Conservation (phyloP, 169 alveolate species). For the Eimeria maxima region DNA sequence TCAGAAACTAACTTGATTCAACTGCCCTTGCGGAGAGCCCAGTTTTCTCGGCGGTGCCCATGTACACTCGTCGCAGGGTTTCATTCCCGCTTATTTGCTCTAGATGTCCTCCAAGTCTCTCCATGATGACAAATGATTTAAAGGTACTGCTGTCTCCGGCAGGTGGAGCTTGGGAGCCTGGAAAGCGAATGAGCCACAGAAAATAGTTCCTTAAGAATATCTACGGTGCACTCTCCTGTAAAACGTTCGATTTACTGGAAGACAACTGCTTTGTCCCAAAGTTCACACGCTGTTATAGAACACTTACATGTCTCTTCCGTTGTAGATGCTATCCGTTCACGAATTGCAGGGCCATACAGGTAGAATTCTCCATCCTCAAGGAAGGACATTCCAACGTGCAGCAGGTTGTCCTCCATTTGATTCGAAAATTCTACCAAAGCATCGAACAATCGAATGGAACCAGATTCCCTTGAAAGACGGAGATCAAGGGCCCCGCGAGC, state of each 20-base stretch:
- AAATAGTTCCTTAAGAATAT: not conserved
- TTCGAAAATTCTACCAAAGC: not conserved
- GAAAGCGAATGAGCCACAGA: not conserved
- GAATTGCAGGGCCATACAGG: slow-evolving; percentile 56
- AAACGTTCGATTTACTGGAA: not conserved
- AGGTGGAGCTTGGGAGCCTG: slow-evolving; percentile 34
- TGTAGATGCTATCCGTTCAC: slow-evolving; percentile 11
- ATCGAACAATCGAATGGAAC: not conserved
- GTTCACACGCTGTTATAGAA: not conserved
- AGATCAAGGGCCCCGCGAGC: slow-evolving; percentile 34
- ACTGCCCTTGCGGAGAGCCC: slow-evolving; percentile 68
- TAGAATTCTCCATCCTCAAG: slow-evolving; percentile 69
- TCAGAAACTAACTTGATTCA: slow-evolving; percentile 29
- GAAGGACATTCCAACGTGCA: slow-evolving; percentile 33
- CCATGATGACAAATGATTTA: slow-evolving; percentile 47
- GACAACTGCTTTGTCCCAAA: not conserved
- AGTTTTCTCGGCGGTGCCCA: slow-evolving; percentile 49
- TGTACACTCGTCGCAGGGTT: slow-evolving; percentile 27
- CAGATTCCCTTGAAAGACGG: not conserved
- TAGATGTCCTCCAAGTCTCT: slow-evolving; percentile 30
- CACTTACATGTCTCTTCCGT: slow-evolving; percentile 21
- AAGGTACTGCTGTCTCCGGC: slow-evolving; percentile 42
- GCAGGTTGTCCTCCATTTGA: slow-evolving; percentile 20
- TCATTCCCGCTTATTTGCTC: slow-evolving; percentile 2
- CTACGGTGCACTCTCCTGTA: not conserved